Base-by-base conservation (phyloP, 2,329 filamentous ascomycete species). In the Trichoderma sp. region DNA sequence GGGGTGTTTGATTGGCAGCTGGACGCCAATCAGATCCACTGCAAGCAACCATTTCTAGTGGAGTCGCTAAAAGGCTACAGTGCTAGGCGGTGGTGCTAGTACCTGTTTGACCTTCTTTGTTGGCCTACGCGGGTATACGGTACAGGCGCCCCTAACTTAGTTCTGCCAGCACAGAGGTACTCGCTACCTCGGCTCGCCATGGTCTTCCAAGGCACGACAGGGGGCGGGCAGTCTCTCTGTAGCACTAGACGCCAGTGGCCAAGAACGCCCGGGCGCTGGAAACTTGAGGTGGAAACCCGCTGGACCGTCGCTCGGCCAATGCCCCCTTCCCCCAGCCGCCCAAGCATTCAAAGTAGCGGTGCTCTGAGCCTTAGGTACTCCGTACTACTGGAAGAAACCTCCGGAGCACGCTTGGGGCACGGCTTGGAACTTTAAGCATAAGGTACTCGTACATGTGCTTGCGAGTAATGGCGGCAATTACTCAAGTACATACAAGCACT, bases 1-100 rank as follows among this genome's bases (percentile, higher is more conserved):
- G 51, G 68, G 61, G 58, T 64, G 60, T 6, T 51, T 71, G 68
- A 71, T 71, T 71, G 68, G 68, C 61, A 39, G 57, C 9, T 21
- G 14, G 39, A 24, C 28, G 32, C 64, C 30, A 58, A 57, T 64
- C 64, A 24, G 57, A 11, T 36, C 67, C 67, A 70, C 67, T 36
- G 36, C 9, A 62, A 28, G 39, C 67, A 70, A 70, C 67, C 57
- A 57, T 62, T 39, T 70, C 34, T 21, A 70, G 67, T 70, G 56
- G 67, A 36, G 67, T 56, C 57, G 66, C 67, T 24, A 65, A 47
- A 47, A 47, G 34, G 28, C n/a, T 66, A 66, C 63, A 36, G 63
- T 53, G 57, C 39, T n/a, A 34, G 32, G 15, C 14, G 66, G 28
- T 53, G 11, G 66, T 69, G 34, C 58, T 26, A 26, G 58, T 18